These are phyloP conservation scores for Cercospora zeae-maydis DNA, from an alignment of 2,329 filamentous ascomycete species.

Conservation along the genomic window DNA sequence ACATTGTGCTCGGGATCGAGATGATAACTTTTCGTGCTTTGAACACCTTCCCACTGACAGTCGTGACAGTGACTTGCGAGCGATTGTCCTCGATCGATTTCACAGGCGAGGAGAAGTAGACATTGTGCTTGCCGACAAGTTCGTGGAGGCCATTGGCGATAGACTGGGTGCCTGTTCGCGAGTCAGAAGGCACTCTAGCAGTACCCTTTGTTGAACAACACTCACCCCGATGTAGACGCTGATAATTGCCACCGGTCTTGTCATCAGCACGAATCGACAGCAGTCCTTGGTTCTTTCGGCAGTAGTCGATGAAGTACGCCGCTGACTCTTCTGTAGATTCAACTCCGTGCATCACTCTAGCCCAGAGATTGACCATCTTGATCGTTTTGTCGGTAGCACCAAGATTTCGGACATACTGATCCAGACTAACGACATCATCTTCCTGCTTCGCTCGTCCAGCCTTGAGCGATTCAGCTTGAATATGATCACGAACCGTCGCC, in stretches of 20 bases:
- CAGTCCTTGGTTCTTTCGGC: conserved; percentile 51
- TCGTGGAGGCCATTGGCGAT: conserved; percentile 3
- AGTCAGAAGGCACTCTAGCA: background rate
- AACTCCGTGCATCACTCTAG: conserved; percentile 49
- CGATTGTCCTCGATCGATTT: conserved; percentile 3
- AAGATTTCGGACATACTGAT: conserved; percentile 36
- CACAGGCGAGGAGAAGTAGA: background rate
- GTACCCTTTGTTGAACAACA: background rate
- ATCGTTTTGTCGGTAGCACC: conserved; percentile 36
- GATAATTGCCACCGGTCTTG: conserved; percentile 45
- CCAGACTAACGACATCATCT: conserved; percentile 39
- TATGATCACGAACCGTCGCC: conserved; percentile 34
- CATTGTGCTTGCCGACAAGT: conserved; percentile 7
- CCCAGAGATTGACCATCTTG: conserved; percentile 44
- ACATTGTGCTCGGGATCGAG: conserved; percentile 6
- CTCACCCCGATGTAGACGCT: conserved; percentile 6
- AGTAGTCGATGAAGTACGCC: conserved; percentile 54
- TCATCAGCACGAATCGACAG: conserved; percentile 51
- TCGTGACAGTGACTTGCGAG: conserved; percentile 1
- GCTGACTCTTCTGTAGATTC: conserved; percentile 50
- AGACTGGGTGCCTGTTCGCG: background rate
- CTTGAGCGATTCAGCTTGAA: conserved; percentile 38
- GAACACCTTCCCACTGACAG: background rate
- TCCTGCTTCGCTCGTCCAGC: conserved; percentile 28
- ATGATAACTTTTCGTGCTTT: conserved; percentile 5